Evolutionary conservation across 495 filamentous ascomycete species (phyloP), one percentile per base, ranked within the genome.

Genomic region (Bombardia bombarda): DNA sequence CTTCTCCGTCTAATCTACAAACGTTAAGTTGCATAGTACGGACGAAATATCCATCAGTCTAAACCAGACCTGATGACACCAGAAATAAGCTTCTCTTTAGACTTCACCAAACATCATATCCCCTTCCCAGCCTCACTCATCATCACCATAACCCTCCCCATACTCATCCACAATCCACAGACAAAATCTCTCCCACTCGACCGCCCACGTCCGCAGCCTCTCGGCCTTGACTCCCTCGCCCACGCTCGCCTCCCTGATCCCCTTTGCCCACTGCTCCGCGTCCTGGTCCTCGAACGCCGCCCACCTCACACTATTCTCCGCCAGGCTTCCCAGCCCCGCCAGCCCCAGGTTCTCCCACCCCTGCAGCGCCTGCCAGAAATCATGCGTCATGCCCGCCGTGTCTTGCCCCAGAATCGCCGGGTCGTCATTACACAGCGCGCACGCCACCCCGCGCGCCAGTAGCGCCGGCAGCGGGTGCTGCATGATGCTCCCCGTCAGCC

Each of bases 361-460:
- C 53, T 92, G 87, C 30, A 97, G 63, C 5, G 84, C 84, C 61
- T 90, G 86, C 88, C 88, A 95, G 62, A 90, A 93, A 55, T 94
- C 87, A 60, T 92, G 81, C 3, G 84, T 89, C 68, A 88, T 77
- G 18, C 84, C 85, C 25, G 79, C 84, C 13, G 65, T 72, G 42
- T 82, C 82, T 47, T 90, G 85, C 4, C 87, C 87, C 2, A 88
- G 70, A 33, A 93, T 80, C 0, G 81, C 85, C 8, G 86, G 87
- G 46, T 93, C 87, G 57, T 95, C 89, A 53, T 93, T 94, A 65
- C 79, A 82, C 1, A 98, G 70, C 2, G 82, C 64, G 30, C 79
- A 82, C 0, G 82, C 56, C 7, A 97, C 87, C 4, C 90, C 92
- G 21, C 87, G 80, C 9, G 92, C 83, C 13, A 98, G 65, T 1